phyloP scores from a whole-genome alignment of 1,139 yeast species.

The Kazachstania sp. region DNA sequence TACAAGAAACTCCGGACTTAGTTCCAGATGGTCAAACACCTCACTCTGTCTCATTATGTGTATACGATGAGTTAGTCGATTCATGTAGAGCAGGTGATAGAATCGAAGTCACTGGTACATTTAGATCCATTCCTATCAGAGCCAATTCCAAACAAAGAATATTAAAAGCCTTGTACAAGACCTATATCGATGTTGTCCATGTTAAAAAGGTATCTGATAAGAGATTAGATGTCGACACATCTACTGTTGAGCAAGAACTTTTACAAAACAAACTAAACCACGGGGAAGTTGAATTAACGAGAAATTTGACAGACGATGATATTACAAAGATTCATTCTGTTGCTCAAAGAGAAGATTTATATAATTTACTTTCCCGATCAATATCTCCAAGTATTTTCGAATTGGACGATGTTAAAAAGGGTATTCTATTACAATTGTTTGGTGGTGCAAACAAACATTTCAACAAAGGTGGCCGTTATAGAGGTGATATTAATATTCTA shows the following conservation, averaged over 20 bases:
- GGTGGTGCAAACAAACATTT: constrained; percentile 93
- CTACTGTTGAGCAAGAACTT: constrained; percentile 57
- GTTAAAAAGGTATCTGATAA: constrained; percentile 77
- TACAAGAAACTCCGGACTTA: constrained; percentile 94
- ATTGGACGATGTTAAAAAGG: constrained; percentile 94
- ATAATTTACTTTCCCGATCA: constrained; percentile 83
- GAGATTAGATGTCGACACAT: constrained; percentile 70
- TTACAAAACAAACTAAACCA: constrained; percentile 34
- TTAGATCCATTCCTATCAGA: constrained; percentile 85
- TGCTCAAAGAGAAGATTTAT: constrained; percentile 65
- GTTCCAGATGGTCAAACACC: constrained; percentile 99
- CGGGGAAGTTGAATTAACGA: constrained; percentile 57
- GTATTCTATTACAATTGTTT: constrained; percentile 80
- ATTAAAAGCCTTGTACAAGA: constrained; percentile 75
- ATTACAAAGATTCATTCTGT: constrained; percentile 52
- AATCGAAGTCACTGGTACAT: constrained; percentile 90
- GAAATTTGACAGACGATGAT: constrained; percentile 63
- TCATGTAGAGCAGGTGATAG: constrained; percentile 95
- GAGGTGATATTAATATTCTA: constrained; percentile 89
- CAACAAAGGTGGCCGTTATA: constrained; percentile 82
- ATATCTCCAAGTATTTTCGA: constrained; percentile 94
- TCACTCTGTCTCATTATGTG: constrained; percentile 87
- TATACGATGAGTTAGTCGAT: constrained; percentile 93
- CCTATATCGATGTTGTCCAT: constrained; percentile 91
- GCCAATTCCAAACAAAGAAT: constrained; percentile 81